These are phyloP conservation scores for Backusella mclennaniae DNA, from an alignment of 192 early-diverging fungal genomes.

Conservation along the genomic window DNA sequence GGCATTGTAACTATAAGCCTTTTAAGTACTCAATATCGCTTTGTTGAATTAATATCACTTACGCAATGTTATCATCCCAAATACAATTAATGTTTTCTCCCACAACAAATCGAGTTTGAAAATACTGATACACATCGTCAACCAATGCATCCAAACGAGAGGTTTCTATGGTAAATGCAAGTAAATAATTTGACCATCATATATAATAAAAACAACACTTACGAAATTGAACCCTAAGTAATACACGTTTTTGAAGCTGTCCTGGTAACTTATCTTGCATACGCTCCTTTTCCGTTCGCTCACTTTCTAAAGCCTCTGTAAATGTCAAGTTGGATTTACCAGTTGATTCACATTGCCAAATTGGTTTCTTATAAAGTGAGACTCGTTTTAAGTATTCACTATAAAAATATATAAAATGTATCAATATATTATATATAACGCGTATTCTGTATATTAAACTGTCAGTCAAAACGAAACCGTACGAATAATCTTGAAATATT, in stretches of 20 bases:
- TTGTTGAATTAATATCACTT: conserved; percentile 3
- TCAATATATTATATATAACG: background rate
- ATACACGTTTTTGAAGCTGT: conserved; percentile 56
- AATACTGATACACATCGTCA: conserved; percentile 59
- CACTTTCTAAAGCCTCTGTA: conserved; percentile 75
- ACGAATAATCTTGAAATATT: conserved; percentile 57
- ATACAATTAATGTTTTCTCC: conserved; percentile 54
- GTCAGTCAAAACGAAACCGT: conserved; percentile 27
- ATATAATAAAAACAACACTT: conserved; percentile 22
- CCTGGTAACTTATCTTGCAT: conserved; percentile 67
- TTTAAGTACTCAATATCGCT: background rate
- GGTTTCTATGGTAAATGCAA: conserved; percentile 39
- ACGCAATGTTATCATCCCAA: conserved; percentile 43
- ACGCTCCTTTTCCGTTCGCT: conserved; percentile 60
- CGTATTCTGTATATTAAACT: conserved; percentile 1
- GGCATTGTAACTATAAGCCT: conserved; percentile 39
- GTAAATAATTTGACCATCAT: background rate
- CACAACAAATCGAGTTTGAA: conserved; percentile 51
- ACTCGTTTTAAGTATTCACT: conserved; percentile 29
- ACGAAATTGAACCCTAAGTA: conserved; percentile 77
- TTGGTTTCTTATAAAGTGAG: conserved; percentile 61
- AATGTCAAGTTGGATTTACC: conserved; percentile 77
- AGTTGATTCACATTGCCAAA: conserved; percentile 79
- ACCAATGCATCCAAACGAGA: conserved; percentile 57
- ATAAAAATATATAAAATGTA: conserved; percentile 8